Evolutionary conservation across 768 basidiomycete species (phyloP).

Genomic region (Cytidiella melzeri): DNA sequence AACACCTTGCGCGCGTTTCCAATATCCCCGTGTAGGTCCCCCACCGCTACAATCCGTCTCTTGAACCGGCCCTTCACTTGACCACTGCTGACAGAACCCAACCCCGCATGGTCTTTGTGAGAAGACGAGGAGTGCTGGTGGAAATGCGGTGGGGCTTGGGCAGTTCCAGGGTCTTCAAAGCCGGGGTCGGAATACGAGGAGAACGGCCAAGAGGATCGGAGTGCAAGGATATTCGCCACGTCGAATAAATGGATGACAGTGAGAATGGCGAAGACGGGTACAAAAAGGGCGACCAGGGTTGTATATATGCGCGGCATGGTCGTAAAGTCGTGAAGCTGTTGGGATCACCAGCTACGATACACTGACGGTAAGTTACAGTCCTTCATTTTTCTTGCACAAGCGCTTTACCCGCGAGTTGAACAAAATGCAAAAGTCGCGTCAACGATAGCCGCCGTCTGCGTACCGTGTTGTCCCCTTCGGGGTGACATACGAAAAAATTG

Average conservation of each 20-base stretch:
- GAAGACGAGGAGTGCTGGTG: too few relatives aligned
- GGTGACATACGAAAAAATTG: slow-evolving; percentile 98
- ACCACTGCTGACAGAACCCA: too few relatives aligned
- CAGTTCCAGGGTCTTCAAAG: not conserved
- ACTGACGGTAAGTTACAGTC: too few relatives aligned
- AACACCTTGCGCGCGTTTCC: slow-evolving; percentile 75
- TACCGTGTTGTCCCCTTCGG: slow-evolving; percentile 63
- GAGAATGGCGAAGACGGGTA: slow-evolving; percentile 15
- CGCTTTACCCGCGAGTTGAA: slow-evolving; percentile 11
- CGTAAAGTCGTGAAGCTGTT: too few relatives aligned
- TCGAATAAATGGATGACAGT: slow-evolving; percentile 15
- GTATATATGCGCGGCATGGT: slow-evolving; percentile 13
- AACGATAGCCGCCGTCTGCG: not conserved
- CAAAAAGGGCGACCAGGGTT: slow-evolving; percentile 14
- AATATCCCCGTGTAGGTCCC: slow-evolving; percentile 89
- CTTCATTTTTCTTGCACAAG: not conserved
- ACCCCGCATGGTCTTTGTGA: too few relatives aligned
- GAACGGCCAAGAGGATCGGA: slow-evolving; percentile 19
- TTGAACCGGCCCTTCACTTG: slow-evolving; percentile 10
- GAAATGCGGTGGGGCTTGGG: too few relatives aligned
- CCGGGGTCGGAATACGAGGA: slow-evolving; percentile 17
- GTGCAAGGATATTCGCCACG: slow-evolving; percentile 16
- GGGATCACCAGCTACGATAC: too few relatives aligned
- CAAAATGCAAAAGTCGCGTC: slow-evolving; percentile 11
- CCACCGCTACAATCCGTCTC: slow-evolving; percentile 74